Conservation (phyloP, 202 grass and related monocot genomes). For the Bolboschoenoplectus hybrid region DNA sequence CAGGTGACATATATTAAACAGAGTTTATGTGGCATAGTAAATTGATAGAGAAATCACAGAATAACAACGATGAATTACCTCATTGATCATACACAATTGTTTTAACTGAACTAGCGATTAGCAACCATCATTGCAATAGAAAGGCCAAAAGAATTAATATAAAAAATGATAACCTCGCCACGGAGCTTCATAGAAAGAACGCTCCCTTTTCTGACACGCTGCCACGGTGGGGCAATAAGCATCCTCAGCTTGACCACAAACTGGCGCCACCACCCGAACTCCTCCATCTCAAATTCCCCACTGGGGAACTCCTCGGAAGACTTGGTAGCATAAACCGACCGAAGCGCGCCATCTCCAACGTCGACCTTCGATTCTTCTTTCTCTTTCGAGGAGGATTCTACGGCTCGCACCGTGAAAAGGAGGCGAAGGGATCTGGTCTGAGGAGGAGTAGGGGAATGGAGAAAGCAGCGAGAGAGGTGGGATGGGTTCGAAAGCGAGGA, state of each 20-base stretch:
- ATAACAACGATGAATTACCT: background rate
- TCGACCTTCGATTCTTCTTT: constrained; percentile 41
- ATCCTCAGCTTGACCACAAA: constrained; percentile 67
- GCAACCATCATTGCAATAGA: constrained; percentile 17
- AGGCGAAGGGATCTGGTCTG: constrained; percentile 44
- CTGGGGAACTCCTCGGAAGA: constrained; percentile 31
- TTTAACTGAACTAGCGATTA: background rate
- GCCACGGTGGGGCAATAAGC: constrained; percentile 79
- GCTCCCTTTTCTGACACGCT: constrained; percentile 75
- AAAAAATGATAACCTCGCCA: constrained; percentile 59
- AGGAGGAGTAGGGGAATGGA: constrained; percentile 36
- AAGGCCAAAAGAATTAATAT: background rate
- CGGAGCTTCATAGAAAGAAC: constrained; percentile 83
- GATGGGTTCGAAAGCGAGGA: constrained; percentile 33
- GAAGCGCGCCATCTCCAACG: constrained; percentile 42
- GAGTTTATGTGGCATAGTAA: background rate
- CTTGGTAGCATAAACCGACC: constrained; percentile 25
- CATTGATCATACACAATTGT: background rate
- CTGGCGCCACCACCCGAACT: constrained; percentile 63
- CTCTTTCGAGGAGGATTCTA: constrained; percentile 54
- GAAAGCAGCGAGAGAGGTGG: constrained; percentile 42
- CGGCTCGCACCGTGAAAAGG: constrained; percentile 46
- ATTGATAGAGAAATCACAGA: background rate
- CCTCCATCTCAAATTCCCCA: constrained; percentile 73
- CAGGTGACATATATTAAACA: background rate